Evolutionary conservation across 345 rosid species (phyloP).

Genomic region (Citrus glauca): DNA sequence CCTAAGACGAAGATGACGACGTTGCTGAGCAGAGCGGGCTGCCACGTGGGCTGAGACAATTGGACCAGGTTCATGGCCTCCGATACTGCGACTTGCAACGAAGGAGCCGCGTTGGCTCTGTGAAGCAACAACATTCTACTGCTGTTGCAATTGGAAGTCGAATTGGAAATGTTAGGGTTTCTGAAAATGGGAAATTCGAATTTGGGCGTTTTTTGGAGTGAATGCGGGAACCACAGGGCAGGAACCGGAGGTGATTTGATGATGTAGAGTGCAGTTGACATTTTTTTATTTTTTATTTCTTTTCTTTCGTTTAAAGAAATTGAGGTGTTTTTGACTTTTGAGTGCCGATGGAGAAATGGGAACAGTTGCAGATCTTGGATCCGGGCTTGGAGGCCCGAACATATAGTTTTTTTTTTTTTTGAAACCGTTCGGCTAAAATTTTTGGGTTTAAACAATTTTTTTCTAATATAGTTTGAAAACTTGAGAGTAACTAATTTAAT

Average conservation of each 20-base stretch:
- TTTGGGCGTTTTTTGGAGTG: conserved; percentile 16
- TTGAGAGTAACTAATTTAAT: too few species aligned
- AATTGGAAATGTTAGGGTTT: not conserved
- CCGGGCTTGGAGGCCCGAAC: not conserved
- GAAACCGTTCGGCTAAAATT: too few species aligned
- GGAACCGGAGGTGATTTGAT: conserved; percentile 17
- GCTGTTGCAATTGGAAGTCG: not conserved
- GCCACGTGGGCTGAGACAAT: conserved; percentile 72
- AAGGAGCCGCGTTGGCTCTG: conserved; percentile 27
- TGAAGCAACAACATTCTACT: conserved; percentile 25
- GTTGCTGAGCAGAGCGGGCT: conserved; percentile 72
- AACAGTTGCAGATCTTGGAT: not conserved
- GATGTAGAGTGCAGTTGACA: conserved; percentile 30
- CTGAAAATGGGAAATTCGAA: not conserved
- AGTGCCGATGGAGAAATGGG: not conserved
- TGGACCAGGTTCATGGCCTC: conserved; percentile 53
- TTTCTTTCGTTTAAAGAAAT: not conserved
- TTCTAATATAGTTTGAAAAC: too few species aligned
- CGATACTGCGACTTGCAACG: conserved; percentile 42
- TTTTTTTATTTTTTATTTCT: not conserved
- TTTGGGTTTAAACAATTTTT: too few species aligned
- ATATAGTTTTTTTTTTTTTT: too few species aligned
- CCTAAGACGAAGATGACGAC: conserved; percentile 70
- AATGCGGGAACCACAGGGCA: conserved; percentile 14
- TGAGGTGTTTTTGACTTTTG: not conserved